A percentile compares a stretch with the other conserved stretches of the same genome.
phyloP scores from a whole-genome alignment of 768 basidiomycete genomes.

The Tephrocybe sp. region DNA sequence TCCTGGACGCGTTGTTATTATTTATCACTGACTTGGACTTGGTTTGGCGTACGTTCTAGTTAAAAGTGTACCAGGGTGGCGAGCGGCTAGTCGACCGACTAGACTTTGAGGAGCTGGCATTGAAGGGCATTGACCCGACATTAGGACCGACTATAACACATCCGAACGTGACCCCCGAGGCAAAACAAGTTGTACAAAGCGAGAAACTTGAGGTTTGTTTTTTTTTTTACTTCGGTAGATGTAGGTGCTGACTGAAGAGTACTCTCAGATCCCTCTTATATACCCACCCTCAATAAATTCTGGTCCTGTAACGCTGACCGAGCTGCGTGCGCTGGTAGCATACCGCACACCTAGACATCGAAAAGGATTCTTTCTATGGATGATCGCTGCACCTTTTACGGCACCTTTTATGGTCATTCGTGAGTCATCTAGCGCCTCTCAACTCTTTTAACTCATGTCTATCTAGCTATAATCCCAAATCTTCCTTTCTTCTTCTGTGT shows the following conservation, averaged over 20 bases:
- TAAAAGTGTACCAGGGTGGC: conserved; percentile 58
- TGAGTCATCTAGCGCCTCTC: conserved; percentile 31
- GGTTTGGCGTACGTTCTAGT: conserved; percentile 29
- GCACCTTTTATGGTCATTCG: conserved; percentile 77
- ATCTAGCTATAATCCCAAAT: conserved; percentile 74
- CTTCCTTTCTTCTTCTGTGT: conserved; percentile 83
- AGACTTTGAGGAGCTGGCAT: conserved; percentile 78
- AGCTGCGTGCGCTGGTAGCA: conserved; percentile 50
- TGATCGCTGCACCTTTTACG: conserved; percentile 65
- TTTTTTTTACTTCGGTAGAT: background rate
- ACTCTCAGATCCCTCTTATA: conserved; percentile 58
- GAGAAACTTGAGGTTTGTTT: conserved; percentile 7
- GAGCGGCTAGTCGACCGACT: conserved; percentile 67
- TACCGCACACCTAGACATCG: conserved; percentile 61
- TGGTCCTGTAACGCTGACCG: conserved; percentile 32
- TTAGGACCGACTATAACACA: conserved; percentile 50
- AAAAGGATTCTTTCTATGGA: conserved; percentile 65
- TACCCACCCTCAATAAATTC: conserved; percentile 49
- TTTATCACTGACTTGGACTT: background rate
- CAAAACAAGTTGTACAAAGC: conserved; percentile 19
- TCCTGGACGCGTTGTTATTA: background rate
- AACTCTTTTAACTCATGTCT: background rate
- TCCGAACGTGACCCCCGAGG: conserved; percentile 14
- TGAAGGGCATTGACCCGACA: conserved; percentile 71
- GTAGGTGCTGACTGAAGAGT: conserved; percentile 1